Evolutionary conservation across 768 basidiomycete genomes (phyloP), one percentile per base, ranked within the genome.

Genomic region (Amanita pseudoporphyria): DNA sequence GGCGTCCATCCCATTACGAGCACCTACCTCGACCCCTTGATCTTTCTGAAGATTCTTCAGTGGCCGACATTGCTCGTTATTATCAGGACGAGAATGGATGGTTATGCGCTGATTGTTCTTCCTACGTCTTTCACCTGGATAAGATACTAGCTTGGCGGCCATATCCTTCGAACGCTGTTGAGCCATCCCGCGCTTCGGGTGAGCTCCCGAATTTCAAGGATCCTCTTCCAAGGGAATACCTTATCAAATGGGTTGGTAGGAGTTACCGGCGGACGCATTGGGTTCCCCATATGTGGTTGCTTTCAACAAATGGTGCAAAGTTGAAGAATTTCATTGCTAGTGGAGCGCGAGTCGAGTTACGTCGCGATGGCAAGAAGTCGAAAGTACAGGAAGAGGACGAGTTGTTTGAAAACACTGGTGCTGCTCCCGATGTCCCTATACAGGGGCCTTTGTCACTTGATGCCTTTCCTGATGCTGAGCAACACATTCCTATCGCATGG

Each of bases 131-230:
- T 60, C 62, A 67, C 7, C 64, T 91, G 10, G 90, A 94, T 62
- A 85, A 85, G 65, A 88, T 97, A 54, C 71, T 96, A 36, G 94
- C 92, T 1, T 96, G 94, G 94, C 75, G 92, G 24, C 85, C 89
- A 4, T 85, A 79, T 58, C 88, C 90, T 21, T 64, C 74, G 0
- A 72, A 74, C 52, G 84, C 79, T 14, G 62, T 72, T 6, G 84
- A 89, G 58, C 69, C 78, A 2, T 52, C 67, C 21, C 65, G 57
- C 24, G 58, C 67, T 6, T 44, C 56, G 6, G 70, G 68, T 42
- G 67, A 74, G 46, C 57, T 66, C 2, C 69, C 76, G 0, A 66
- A 79, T 54, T 71, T 71, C 62, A 92, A 82, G 61, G 62, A 69
- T 21, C 57, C 68, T 30, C 71, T 94, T 13, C 89, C 88, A n/a